Base-by-base conservation (phyloP, 2,329 filamentous ascomycete genomes). In the Fonsecaea nubica region DNA sequence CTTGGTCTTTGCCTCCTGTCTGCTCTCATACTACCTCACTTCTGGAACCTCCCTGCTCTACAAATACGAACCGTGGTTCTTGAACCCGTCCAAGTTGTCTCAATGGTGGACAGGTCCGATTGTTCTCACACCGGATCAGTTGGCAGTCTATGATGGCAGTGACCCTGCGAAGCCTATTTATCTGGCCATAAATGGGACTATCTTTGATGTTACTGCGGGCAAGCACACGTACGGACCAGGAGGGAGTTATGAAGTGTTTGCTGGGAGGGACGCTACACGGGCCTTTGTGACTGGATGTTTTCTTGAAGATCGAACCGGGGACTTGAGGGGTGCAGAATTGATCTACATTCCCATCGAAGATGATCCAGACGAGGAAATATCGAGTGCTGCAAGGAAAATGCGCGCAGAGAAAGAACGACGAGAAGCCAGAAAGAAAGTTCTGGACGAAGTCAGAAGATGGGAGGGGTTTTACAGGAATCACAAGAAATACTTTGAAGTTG, bases 201-300 rank as follows among this genome's bases (percentile, higher is more conserved):
- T 90, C 77, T 90, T 88, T 81, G 87, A 90, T 74, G 87, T 90
- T 52, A 84, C 82, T 53, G 81, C 82, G 7, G 83, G 82, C 42
- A 81, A 83, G 74, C 65, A 83, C 21, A 77, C 80, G 66, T 95
- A 95, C 81, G 92, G 92, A 0, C 90, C 93, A 0, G 93, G 92
- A 33, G 95, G 93, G 4, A 88, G 88, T 42, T 99, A 99, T 83
- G 85, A 89, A 74, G 89, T 90, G 80, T 97, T 99, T 78, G 87
- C 93, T 0, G 95, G 94, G 67, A 85, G 85, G 69, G 95, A 99
- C 79, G 93, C 94, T 38, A 88, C 91, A 13, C 90, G 95, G 57
- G 92, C 90, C 21, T 99, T 93, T 78, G 89, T 99, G 9, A 98
- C 95, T 1, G 92, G 92, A 18, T 99, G 95, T 79, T 99, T 99